These are phyloP conservation scores for Fusarium pseudograminearum DNA, from an alignment of 2,329 filamentous ascomycete genomes.

Conservation along the genomic window DNA sequence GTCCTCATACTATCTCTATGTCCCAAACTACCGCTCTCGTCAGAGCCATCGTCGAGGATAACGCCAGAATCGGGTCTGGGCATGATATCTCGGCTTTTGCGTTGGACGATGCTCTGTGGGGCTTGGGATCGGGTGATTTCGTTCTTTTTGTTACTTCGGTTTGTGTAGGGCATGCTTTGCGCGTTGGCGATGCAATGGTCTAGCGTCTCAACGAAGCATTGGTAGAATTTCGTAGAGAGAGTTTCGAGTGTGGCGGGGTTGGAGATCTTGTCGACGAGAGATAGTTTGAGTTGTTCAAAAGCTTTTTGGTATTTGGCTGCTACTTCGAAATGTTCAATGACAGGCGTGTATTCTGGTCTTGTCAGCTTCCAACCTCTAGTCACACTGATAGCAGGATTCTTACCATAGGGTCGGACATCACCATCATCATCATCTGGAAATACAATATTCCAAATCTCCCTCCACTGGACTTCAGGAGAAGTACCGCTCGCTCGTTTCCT, in stretches of 20 bases:
- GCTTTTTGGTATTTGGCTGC: constrained; percentile 51
- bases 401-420: constrained; percentile 50
- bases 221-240: constrained; percentile 55
- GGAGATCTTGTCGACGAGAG: constrained; percentile 54
- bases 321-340: constrained; percentile 58
- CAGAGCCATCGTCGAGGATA: constrained; percentile 55
- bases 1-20: constrained; percentile 52
- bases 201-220: constrained; percentile 56
- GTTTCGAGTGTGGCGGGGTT: constrained; percentile 55
- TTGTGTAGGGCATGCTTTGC: constrained; percentile 55
- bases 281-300: constrained; percentile 51
- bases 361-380: constrained; percentile 1
- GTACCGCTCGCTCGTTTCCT: constrained; percentile 55
- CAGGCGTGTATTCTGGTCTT: constrained; percentile 54
- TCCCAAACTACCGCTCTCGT: constrained; percentile 53
- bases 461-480: constrained; percentile 56
- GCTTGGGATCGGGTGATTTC: constrained; percentile 45
- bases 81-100: constrained; percentile 44
- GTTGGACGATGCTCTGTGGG: constrained; percentile 35
- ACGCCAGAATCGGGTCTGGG: constrained; percentile 56
- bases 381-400: neutral
- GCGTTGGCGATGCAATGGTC: constrained; percentile 54
- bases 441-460: constrained; percentile 57
- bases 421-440: constrained; percentile 57
- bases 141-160: constrained; percentile 57